Conservation (phyloP, 805 yeast genomes). For the Wickerhamiella sorbophila region DNA sequence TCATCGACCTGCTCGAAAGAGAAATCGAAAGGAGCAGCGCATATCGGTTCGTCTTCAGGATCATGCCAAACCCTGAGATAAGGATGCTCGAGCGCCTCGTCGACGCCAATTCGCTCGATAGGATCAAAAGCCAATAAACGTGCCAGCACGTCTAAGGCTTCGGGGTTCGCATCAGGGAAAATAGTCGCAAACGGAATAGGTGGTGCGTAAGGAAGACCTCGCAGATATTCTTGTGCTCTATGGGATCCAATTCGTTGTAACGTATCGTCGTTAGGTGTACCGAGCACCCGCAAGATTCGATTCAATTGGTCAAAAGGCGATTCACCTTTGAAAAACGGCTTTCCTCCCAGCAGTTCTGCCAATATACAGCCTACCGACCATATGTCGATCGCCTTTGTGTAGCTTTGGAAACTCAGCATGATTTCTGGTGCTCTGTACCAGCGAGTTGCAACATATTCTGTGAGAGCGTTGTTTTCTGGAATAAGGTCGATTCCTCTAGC, state of each 20-base stretch:
- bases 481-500: constrained; percentile 48
- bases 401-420: constrained; percentile 86
- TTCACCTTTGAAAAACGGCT: constrained; percentile 85
- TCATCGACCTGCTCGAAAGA: constrained; percentile 80
- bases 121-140: constrained; percentile 76
- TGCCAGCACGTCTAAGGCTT: constrained; percentile 52
- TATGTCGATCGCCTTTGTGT: constrained; percentile 87
- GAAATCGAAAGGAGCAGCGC: constrained; percentile 75
- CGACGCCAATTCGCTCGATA: constrained; percentile 64
- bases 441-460: constrained; percentile 94
- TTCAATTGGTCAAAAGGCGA: constrained; percentile 87
- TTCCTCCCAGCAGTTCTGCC: constrained; percentile 76
- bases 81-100: constrained; percentile 74
- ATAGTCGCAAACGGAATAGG: constrained; percentile 40
- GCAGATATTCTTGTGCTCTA: constrained; percentile 79
- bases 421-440: constrained; percentile 98
- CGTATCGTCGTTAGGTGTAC: constrained; percentile 74
- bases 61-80: constrained; percentile 83
- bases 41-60: constrained; percentile 84
- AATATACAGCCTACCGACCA: constrained; percentile 96
- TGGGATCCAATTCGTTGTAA: constrained; percentile 50
- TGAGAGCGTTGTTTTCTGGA: constrained; percentile 43
- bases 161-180: constrained; percentile 43
- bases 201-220: constrained; percentile 58
- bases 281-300: constrained; percentile 70